Evolutionary conservation across 78 protist genomes (phyloP).

Genomic region (Tieghemostelium lacteum): DNA sequence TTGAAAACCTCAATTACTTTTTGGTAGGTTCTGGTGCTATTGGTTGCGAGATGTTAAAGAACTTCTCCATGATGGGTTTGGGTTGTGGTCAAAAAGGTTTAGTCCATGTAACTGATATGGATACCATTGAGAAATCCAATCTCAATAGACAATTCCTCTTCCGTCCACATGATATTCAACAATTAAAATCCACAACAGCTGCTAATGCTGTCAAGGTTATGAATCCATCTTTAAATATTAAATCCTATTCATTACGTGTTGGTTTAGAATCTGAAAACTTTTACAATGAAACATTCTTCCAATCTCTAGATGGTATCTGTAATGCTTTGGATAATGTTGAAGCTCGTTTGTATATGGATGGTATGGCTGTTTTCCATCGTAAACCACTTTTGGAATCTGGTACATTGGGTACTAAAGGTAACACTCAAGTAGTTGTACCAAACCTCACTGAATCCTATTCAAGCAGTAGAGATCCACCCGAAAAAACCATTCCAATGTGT

Average conservation of each 20-base stretch:
- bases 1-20: conserved; percentile 82
- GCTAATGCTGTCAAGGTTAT: conserved; percentile 94
- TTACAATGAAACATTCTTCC: conserved; percentile 95
- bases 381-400: conserved; percentile 95
- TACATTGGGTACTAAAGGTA: conserved; percentile 98
- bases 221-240: conserved; percentile 93
- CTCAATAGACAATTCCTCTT: conserved; percentile 98
- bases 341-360: conserved; percentile 97
- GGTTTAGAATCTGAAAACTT: conserved; percentile 95
- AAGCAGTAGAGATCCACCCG: conserved; percentile 97
- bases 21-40: conserved; percentile 99
- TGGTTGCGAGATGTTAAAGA: conserved; percentile 97
- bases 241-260: conserved; percentile 83
- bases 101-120: conserved; percentile 97
- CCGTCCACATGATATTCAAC: conserved; percentile 89
- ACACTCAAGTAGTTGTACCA: conserved; percentile 98
- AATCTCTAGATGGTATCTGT: conserved; percentile 86
- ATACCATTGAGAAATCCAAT: conserved; percentile 95
- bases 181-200: conserved; percentile 94
- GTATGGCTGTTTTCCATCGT: conserved; percentile 90
- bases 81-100: conserved; percentile 79
- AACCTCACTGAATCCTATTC: conserved; percentile 96
- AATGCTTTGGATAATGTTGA: conserved; percentile 98
- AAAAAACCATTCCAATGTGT: conserved; percentile 96
- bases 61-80: conserved; percentile 94